phyloP scores from a whole-genome alignment of 2,329 filamentous ascomycete species.

The Fusarium sp. region DNA sequence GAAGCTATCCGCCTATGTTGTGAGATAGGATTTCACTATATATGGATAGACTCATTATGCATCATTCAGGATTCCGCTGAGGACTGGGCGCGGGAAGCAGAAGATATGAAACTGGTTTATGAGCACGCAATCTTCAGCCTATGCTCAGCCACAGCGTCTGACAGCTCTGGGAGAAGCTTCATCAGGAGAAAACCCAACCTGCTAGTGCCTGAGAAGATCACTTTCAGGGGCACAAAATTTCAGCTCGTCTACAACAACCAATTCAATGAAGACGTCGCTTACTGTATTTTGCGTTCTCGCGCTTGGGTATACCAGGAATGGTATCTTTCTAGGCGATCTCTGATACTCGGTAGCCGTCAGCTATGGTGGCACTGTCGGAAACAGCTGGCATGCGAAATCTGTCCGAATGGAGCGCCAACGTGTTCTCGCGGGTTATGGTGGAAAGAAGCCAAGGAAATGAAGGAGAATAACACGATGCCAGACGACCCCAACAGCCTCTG shows the following conservation, averaged over 20 bases:
- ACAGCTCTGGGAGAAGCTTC: neutral
- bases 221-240: neutral
- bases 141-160: neutral
- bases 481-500: neutral
- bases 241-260: neutral
- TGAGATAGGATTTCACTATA: neutral
- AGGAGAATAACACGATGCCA: neutral
- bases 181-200: neutral
- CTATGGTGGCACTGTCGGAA: slow-evolving; percentile 1
- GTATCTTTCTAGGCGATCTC: neutral
- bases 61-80: neutral
- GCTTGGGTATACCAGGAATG: slow-evolving; percentile 2
- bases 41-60: neutral
- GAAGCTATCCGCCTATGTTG: neutral
- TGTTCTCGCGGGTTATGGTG: neutral
- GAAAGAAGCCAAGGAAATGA: neutral
- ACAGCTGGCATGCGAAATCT: neutral
- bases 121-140: neutral
- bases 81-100: neutral
- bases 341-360: neutral
- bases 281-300: neutral
- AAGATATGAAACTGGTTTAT: neutral
- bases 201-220: neutral
- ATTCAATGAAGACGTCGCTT: neutral
- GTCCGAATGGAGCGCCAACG: neutral